Evolutionary conservation across 371 early-diverging fungal species (phyloP).

Genomic region (Sporodiniella umbellata): DNA sequence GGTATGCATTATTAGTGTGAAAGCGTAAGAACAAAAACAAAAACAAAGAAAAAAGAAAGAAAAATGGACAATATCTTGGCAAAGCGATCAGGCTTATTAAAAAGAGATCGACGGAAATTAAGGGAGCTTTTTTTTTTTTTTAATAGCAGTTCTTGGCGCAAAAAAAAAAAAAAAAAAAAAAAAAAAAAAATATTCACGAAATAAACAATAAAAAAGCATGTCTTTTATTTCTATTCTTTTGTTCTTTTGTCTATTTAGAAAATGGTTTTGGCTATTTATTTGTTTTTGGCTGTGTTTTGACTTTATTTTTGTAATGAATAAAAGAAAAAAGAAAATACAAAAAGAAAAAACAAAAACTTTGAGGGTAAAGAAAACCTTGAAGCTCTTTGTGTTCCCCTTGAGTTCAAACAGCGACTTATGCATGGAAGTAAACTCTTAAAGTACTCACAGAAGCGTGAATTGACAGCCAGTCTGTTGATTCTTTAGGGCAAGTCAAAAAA

Average conservation of each 20-base stretch:
- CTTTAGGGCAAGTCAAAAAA: background rate
- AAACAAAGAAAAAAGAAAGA: background rate
- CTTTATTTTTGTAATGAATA: too few species aligned
- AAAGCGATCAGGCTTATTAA: background rate
- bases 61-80: slow-evolving; percentile 1
- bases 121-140: background rate
- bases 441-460: background rate
- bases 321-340: too few species aligned
- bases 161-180: background rate
- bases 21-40: background rate
- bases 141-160: background rate
- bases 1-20: slow-evolving; percentile 7
- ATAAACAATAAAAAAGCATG: background rate
- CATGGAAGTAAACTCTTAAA: background rate
- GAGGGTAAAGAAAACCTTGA: background rate
- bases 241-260: too few species aligned
- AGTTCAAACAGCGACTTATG: background rate
- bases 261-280: too few species aligned
- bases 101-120: background rate
- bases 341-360: too few species aligned
- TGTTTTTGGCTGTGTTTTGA: background rate
- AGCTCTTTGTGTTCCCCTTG: background rate
- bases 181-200: background rate
- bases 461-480: too few species aligned
- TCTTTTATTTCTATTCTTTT: too few species aligned